phyloP scores from a whole-genome alignment of 2,329 filamentous ascomycete species.

The Fulvia fulva region DNA sequence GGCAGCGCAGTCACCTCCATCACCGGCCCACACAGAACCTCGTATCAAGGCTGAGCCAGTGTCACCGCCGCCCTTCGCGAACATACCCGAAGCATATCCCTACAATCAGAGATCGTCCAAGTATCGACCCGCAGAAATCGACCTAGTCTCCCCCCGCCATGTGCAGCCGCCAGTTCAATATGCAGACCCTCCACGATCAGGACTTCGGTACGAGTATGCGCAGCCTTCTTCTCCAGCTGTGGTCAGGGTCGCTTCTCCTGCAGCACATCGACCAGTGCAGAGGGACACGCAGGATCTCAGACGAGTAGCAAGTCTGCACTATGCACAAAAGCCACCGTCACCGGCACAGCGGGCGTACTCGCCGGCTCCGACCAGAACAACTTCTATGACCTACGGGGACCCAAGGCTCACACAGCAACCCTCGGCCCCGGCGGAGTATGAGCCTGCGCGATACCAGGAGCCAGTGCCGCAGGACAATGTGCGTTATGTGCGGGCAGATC shows the following conservation, averaged over 20 bases:
- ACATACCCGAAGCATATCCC: slow-evolving; percentile 35
- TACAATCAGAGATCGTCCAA: slow-evolving; percentile 40
- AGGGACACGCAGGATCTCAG: slow-evolving; percentile 46
- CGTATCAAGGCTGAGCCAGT: slow-evolving; percentile 61
- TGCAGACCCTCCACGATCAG: slow-evolving; percentile 34
- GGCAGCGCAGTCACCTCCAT: slow-evolving; percentile 34
- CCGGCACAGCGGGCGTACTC: slow-evolving; percentile 40
- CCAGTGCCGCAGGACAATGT: slow-evolving; percentile 30
- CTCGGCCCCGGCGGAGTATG: slow-evolving; percentile 22
- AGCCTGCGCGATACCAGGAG: slow-evolving; percentile 32
- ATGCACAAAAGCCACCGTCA: slow-evolving; percentile 43
- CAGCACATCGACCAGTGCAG: slow-evolving; percentile 34
- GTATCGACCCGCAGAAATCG: slow-evolving; percentile 35
- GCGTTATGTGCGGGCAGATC: slow-evolving; percentile 38
- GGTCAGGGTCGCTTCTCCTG: slow-evolving; percentile 37
- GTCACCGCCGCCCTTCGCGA: slow-evolving; percentile 55
- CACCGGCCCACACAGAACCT: slow-evolving; percentile 38
- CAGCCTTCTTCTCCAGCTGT: slow-evolving; percentile 38
- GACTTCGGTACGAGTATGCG: slow-evolving; percentile 42
- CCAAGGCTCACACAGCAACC: slow-evolving; percentile 31
- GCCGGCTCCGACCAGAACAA: slow-evolving; percentile 39
- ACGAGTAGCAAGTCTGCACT: slow-evolving; percentile 46
- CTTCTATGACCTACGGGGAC: slow-evolving; percentile 42
- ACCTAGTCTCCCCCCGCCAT: slow-evolving; percentile 38
- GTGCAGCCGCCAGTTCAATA: slow-evolving; percentile 44